Evolutionary conservation across 352 stramenopile genomes (phyloP), one percentile per base, ranked within the genome.

Genomic region (Globisporangium cylindrosporum): DNA sequence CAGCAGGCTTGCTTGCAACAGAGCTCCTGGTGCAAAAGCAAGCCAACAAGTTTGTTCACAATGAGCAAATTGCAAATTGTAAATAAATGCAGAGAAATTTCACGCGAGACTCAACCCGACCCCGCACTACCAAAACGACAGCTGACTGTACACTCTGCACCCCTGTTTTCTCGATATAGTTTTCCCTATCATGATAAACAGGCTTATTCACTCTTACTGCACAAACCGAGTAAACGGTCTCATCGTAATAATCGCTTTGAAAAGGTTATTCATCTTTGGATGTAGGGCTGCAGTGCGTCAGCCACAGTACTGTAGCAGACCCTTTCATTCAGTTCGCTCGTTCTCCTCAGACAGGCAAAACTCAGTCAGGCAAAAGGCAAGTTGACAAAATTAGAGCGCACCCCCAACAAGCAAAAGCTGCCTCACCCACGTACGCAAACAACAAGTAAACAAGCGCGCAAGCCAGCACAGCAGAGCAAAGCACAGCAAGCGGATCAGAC

Each of bases 311-410:
- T 1, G 53, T 14, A 36, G 36, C 32, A 59, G 15, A 59, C 53
- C 6, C 25, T 59, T 59, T 59, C 25, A 25, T 32, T 59, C 14
- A 32, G 3, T 3, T 32, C 27, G 53, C 36, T 14, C 12, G 36
- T 36, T 36, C 20, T 59, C 53, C 18, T 60, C 55, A 60, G 29
- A 60, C 22, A n/a, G n/a, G n/a, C 49, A 27, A 56, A 15, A 34
- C 14, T 12, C 20, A 24, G 43, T n/a, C 43, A 51, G 43, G 1
- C 41, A 49, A 34, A 57, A 65, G 32, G 27, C 59, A 65, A 58
- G 24, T 65, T 57, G 43, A 22, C 38, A 46, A 46, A 65, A 65
- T 57, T 65, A 65, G 55, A 51, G 43, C 18, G 15, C 43, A 22
- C 43, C 55, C 27, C 29, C 6, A n/a, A 24, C 53, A 10, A 18